phyloP scores from a whole-genome alignment of 495 filamentous ascomycete genomes.

The Penicillium cataractarum region DNA sequence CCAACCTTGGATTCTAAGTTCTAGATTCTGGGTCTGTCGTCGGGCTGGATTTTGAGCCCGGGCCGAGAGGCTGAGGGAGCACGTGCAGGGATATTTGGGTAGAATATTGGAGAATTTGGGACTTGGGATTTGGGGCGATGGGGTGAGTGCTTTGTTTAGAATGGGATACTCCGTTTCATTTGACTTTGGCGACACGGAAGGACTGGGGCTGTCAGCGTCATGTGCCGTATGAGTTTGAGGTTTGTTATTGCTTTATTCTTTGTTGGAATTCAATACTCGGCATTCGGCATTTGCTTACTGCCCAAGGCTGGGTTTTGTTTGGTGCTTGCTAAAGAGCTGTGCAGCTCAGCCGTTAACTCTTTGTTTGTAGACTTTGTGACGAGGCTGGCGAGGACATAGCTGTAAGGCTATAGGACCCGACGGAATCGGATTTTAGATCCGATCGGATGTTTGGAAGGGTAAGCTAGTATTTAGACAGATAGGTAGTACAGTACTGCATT shows the following conservation, averaged over 20 bases:
- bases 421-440: background rate
- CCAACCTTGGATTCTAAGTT: background rate
- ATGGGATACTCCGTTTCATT: background rate
- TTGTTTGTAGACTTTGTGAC: background rate
- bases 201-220: background rate
- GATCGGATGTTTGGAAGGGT: background rate
- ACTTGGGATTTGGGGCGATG: background rate
- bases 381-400: background rate
- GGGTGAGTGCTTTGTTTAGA: background rate
- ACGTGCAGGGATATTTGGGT: background rate
- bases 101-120: background rate
- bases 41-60: conserved; percentile 2
- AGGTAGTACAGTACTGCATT: background rate
- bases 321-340: too few species aligned
- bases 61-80: background rate
- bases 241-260: background rate
- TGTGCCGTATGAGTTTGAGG: background rate
- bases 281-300: background rate
- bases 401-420: background rate
- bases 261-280: background rate
- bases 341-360: background rate
- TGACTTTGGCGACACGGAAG: background rate
- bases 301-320: background rate
- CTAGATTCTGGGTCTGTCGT: background rate
- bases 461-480: background rate